Evolutionary conservation across 768 basidiomycete species (phyloP), one percentile per base, ranked within the genome.

Genomic region (Cystoderma amianthinum): DNA sequence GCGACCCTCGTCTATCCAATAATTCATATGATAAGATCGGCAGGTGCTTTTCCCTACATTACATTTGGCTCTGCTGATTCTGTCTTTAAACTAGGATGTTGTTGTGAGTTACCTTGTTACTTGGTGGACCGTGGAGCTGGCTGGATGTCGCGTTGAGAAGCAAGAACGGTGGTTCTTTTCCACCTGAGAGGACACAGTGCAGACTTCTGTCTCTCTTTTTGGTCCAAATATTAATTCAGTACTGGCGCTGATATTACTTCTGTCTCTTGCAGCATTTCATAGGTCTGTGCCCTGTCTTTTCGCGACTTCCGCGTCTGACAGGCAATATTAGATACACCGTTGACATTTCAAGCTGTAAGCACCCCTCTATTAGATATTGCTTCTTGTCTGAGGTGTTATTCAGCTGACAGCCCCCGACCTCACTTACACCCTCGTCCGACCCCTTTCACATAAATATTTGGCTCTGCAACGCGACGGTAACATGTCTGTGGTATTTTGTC

Each of bases 401-500:
- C 60, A 94, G 82, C 68, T 96, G 34, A 75, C 74, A 1, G 82
- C 84, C 1, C 89, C 94, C 2, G 94, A 97, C 57, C 73, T 93
- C 24, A 91, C 86, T 1, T 96, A 96, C 57, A 85, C 89, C 1
- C 81, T 97, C 46, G 71, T 95, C 41, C 84, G 82, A 25, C 94
- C 94, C 1, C 71, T 97, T 22, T 77, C 82, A 36, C 86, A 93
- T 44, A 95, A 93, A 64, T 96, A 96, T 60, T 64, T 75, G 21
- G 69, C 71, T 7, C 63, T 92, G 37, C 85, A 89, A 54, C 72
- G 68, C 19, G 56, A 68, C 34, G 83, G 85, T 18, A 97, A 96
- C 63, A 78, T 82, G 56, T 80, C 91, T 4, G 67, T 90, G 44
- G 83, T 89, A 4, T 96, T 96, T 55, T 91, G 90, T 52, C 75